phyloP scores from a whole-genome alignment of 306 rosid species.

The Quercus ilex region DNA sequence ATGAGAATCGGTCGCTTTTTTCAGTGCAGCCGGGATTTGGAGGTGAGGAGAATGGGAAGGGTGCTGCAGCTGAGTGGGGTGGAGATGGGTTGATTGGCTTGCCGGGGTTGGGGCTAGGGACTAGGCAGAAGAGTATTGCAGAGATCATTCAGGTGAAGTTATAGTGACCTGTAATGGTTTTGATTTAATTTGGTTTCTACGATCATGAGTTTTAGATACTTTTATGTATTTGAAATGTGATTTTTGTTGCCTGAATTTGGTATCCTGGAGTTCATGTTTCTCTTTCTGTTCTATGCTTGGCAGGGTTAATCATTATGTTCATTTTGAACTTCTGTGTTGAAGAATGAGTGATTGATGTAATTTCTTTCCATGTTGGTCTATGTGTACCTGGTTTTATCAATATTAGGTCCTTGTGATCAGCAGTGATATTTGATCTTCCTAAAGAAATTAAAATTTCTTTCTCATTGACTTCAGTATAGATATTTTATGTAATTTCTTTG shows the following conservation, averaged over 20 bases:
- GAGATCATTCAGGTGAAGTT: constrained; percentile 83
- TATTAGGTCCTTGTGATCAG: not conserved
- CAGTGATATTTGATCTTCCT: not conserved
- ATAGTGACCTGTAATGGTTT: not conserved
- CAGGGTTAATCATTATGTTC: not conserved
- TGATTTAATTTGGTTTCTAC: not conserved
- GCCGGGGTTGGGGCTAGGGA: constrained; percentile 79
- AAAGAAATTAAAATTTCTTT: not conserved
- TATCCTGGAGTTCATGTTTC: not conserved
- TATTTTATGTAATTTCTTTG: not conserved
- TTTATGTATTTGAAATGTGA: not conserved
- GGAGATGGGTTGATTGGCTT: constrained; percentile 82
- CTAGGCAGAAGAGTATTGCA: constrained; percentile 80
- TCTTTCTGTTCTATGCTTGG: not conserved
- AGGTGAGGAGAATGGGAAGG: constrained; percentile 53
- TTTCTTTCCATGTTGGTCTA: not conserved
- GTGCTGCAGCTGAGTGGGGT: constrained; percentile 74
- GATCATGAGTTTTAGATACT: not conserved
- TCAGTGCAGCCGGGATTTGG: constrained; percentile 72
- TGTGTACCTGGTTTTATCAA: not conserved
- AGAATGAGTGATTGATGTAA: not conserved
- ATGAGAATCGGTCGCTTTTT: constrained; percentile 52
- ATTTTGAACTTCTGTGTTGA: not conserved
- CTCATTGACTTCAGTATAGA: not conserved
- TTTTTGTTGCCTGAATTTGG: not conserved